Conservation (phyloP, 2,329 filamentous ascomycete genomes). For the Aureobasidium zeae region DNA sequence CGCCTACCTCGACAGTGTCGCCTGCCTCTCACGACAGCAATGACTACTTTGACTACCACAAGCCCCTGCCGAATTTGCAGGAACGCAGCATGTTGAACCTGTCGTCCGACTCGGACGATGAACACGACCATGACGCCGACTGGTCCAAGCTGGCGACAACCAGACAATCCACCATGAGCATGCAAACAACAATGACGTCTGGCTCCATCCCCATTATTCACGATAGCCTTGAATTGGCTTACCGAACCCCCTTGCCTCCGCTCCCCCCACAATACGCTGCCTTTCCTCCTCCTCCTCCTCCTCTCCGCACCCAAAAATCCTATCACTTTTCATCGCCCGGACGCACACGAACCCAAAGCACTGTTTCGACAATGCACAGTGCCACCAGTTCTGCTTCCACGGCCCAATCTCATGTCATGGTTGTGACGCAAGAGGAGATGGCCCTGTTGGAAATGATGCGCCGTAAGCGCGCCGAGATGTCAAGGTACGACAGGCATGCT, state of each 20-base stretch:
- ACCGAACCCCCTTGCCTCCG: slow-evolving; percentile 18
- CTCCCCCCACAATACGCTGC: slow-evolving; percentile 5
- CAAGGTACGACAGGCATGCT: slow-evolving; percentile 2
- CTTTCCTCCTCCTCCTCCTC: not conserved
- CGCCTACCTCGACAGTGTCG: slow-evolving; percentile 17
- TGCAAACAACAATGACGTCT: slow-evolving; percentile 22
- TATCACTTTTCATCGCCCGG: slow-evolving; percentile 5
- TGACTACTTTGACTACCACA: slow-evolving; percentile 16
- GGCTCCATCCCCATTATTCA: slow-evolving; percentile 23
- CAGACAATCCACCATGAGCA: slow-evolving; percentile 17
- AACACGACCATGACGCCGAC: slow-evolving; percentile 17
- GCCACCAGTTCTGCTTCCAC: slow-evolving; percentile 13
- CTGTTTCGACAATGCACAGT: slow-evolving; percentile 12
- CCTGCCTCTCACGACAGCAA: slow-evolving; percentile 3
- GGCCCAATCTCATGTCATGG: slow-evolving; percentile 28
- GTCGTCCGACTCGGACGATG: slow-evolving; percentile 26
- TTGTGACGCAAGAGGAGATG: slow-evolving; percentile 43
- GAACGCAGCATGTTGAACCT: slow-evolving; percentile 17
- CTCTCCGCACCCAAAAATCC: slow-evolving; percentile 5
- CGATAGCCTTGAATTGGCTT: slow-evolving; percentile 13
- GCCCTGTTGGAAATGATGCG: slow-evolving; percentile 42
- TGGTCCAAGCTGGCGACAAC: slow-evolving; percentile 7
- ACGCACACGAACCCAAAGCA: slow-evolving; percentile 5
- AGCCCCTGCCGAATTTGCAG: slow-evolving; percentile 11
- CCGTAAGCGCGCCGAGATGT: slow-evolving; percentile 33